Evolutionary conservation across 345 rosid genomes (phyloP).

Genomic region (Gossypium ekmanianum): DNA sequence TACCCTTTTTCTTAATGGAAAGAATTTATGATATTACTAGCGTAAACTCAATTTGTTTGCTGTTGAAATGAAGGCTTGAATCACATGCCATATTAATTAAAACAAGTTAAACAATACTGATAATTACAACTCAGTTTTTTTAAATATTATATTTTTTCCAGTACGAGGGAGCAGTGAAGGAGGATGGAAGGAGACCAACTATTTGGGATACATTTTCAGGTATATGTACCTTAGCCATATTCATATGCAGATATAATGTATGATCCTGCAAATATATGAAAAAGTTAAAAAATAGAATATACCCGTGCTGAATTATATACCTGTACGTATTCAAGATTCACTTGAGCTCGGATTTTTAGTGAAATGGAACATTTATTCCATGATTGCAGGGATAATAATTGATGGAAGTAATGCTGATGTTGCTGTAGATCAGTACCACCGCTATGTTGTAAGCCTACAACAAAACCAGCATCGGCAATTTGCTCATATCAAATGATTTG

Average conservation of each 20-base stretch:
- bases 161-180: constrained; percentile 93
- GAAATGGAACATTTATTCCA: background rate
- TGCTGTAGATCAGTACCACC: constrained; percentile 86
- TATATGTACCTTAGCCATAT: constrained; percentile 10
- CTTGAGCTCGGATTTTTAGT: no score
- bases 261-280: background rate
- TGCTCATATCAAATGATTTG: background rate
- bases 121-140: background rate
- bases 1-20: no score
- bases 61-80: background rate
- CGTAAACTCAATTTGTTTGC: no score
- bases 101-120: background rate
- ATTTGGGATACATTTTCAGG: constrained; percentile 85
- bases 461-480: background rate
- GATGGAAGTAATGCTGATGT: constrained; percentile 84
- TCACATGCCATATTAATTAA: background rate
- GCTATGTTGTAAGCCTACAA: constrained; percentile 43
- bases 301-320: no score
- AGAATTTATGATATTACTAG: no score
- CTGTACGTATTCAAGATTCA: no score
- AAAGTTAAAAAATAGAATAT: no score
- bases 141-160: constrained; percentile 21
- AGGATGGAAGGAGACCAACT: constrained; percentile 71
- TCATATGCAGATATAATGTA: no score
- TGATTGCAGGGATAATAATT: constrained; percentile 42